A percentile compares a stretch with the other conserved stretches of the same genome.
phyloP scores from a whole-genome alignment of 148 eudicot species.

The Silene conica region DNA sequence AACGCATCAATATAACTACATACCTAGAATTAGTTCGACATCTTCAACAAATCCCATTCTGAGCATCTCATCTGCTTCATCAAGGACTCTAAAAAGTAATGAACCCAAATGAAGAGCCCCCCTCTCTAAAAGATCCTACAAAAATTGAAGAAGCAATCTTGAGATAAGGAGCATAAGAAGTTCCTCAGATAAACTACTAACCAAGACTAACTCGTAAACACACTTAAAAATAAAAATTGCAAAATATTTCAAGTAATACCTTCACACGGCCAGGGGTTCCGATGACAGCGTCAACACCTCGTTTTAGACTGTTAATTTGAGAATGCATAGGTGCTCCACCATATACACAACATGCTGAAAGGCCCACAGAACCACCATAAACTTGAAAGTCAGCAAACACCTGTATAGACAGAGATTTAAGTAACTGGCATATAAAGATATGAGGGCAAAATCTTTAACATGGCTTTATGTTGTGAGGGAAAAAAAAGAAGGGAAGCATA shows the following conservation, averaged over 20 bases:
- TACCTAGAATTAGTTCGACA: constrained; percentile 85
- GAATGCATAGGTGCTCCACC: constrained; percentile 67
- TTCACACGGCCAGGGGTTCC: constrained; percentile 93
- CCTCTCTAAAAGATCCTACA: constrained; percentile 76
- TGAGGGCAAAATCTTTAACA: neutral
- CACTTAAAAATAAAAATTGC: neutral
- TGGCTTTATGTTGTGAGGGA: too few species aligned
- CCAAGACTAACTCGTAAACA: neutral
- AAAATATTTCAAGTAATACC: constrained; percentile 32
- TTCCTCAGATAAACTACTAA: neutral
- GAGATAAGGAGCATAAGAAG: neutral
- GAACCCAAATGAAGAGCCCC: constrained; percentile 69
- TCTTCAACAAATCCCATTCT: constrained; percentile 95
- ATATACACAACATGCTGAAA: constrained; percentile 62
- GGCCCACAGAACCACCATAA: constrained; percentile 66
- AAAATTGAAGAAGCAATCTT: neutral
- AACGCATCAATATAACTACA: constrained; percentile 9
- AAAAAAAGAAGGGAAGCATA: neutral
- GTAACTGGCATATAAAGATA: neutral
- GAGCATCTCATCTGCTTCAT: constrained; percentile 98
- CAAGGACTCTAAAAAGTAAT: constrained; percentile 81
- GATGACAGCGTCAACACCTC: constrained; percentile 81
- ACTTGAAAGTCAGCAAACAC: constrained; percentile 66
- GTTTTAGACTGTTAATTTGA: constrained; percentile 52
- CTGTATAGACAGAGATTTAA: constrained; percentile 28